A percentile compares a stretch with the other conserved stretches of the same genome.
Conservation (phyloP, 208 protist species). For the Novymonas esmeraldas region DNA sequence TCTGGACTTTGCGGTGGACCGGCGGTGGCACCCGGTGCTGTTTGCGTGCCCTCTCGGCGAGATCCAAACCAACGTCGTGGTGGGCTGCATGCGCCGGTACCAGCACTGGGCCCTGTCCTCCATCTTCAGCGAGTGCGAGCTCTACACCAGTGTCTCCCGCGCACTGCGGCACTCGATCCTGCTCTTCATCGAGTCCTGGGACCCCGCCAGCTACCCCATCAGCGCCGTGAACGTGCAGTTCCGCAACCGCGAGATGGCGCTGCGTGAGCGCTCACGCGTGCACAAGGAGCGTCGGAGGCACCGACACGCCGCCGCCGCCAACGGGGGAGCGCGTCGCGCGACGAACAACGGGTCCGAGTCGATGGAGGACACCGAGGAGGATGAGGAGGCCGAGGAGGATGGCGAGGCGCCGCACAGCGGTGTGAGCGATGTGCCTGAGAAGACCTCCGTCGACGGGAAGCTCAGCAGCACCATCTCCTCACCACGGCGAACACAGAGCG, state of each 20-base stretch:
- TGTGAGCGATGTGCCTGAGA: conserved; percentile 11
- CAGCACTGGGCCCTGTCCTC: conserved; percentile 81
- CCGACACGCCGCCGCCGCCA: neutral
- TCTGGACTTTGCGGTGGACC: conserved; percentile 82
- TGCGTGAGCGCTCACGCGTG: conserved; percentile 22
- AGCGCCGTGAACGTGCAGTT: conserved; percentile 37
- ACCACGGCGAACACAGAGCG: neutral
- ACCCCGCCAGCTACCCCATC: conserved; percentile 59
- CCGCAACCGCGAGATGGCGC: conserved; percentile 28
- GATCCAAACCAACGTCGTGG: conserved; percentile 83
- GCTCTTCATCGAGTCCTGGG: conserved; percentile 71
- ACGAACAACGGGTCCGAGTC: conserved; percentile 5
- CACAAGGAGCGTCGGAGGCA: conserved; percentile 24
- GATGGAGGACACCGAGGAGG: conserved; percentile 1
- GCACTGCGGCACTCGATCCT: conserved; percentile 57
- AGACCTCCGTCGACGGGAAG: neutral
- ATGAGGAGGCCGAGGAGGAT: neutral
- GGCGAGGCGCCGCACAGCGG: neutral
- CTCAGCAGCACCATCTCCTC: conserved; percentile 15
- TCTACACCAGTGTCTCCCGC: conserved; percentile 61
- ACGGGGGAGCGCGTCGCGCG: neutral
- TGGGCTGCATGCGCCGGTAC: conserved; percentile 87
- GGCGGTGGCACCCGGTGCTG: conserved; percentile 87
- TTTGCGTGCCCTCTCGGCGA: conserved; percentile 87
- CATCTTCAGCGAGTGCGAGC: conserved; percentile 83